A percentile compares a stretch with the other conserved stretches of the same genome.
Evolutionary conservation across 1,284 basidiomycete genomes (phyloP).

Genomic region (Boletellus sp.): DNA sequence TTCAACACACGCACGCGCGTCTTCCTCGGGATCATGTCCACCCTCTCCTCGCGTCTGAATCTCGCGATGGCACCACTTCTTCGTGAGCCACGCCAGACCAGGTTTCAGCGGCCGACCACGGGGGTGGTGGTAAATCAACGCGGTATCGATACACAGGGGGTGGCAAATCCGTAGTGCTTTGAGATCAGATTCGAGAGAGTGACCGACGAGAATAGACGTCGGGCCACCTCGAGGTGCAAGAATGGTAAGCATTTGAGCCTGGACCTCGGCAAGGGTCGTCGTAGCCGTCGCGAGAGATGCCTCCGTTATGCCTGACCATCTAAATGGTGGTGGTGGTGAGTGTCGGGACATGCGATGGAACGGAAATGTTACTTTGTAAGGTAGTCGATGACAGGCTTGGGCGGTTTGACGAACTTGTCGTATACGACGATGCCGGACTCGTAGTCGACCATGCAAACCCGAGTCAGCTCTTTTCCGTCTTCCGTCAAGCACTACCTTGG

Average conservation of each 20-base stretch:
- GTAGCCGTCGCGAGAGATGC: constrained; percentile 64
- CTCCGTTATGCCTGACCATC: constrained; percentile 89
- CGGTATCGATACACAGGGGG: constrained; percentile 85
- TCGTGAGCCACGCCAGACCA: constrained; percentile 87
- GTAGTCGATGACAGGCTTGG: constrained; percentile 80
- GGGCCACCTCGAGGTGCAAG: constrained; percentile 48
- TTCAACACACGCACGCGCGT: constrained; percentile 83
- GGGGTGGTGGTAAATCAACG: constrained; percentile 84
- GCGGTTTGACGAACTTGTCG: constrained; percentile 84
- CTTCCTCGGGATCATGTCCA: constrained; percentile 91
- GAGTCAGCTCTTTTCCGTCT: constrained; percentile 82
- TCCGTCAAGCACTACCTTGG: constrained; percentile 70
- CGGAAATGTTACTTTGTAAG: constrained; percentile 67
- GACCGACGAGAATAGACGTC: constrained; percentile 86
- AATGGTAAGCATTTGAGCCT: constrained; percentile 57
- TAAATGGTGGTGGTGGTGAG: constrained; percentile 24
- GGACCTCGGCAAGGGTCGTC: constrained; percentile 74
- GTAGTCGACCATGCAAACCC: constrained; percentile 81
- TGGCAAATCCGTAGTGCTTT: constrained; percentile 81
- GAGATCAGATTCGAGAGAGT: constrained; percentile 90
- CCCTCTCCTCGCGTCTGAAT: constrained; percentile 77
- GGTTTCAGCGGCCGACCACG: constrained; percentile 88
- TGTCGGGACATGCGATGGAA: background rate
- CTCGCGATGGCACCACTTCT: constrained; percentile 83
- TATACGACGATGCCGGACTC: constrained; percentile 68